Evolutionary conservation across 148 eudicot species (phyloP).

Genomic region (Rhododendron ovatum): DNA sequence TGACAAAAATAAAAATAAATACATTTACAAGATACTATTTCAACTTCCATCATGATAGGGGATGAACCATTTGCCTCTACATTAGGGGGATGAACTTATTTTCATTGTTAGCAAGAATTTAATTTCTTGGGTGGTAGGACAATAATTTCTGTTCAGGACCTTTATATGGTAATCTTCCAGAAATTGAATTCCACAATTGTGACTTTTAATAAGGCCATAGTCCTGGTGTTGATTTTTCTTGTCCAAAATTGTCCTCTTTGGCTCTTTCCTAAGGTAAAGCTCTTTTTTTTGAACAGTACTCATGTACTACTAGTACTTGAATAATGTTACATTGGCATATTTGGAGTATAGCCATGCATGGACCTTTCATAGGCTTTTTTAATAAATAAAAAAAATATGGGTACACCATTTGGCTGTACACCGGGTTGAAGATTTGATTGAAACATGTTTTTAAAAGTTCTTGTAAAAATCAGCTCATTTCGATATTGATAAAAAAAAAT

Average conservation of each 20-base stretch:
- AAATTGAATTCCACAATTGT: background rate
- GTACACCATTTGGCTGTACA: too few species aligned
- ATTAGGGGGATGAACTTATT: conserved; percentile 6
- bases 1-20: too few species aligned
- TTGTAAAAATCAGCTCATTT: too few species aligned
- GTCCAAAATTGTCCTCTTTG: background rate
- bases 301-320: background rate
- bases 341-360: background rate
- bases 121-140: background rate
- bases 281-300: background rate
- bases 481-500: too few species aligned
- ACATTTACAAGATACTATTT: too few species aligned
- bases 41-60: background rate
- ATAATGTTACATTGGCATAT: background rate
- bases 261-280: background rate
- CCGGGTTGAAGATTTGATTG: too few species aligned
- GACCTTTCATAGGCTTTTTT: too few species aligned
- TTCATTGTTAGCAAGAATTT: conserved; percentile 1
- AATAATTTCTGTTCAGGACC: background rate
- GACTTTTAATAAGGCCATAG: background rate
- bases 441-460: too few species aligned
- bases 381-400: too few species aligned
- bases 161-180: background rate
- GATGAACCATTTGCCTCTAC: background rate
- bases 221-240: background rate